Conservation (phyloP, 2,329 filamentous ascomycete species). For the Aspergillus novofumigatus region DNA sequence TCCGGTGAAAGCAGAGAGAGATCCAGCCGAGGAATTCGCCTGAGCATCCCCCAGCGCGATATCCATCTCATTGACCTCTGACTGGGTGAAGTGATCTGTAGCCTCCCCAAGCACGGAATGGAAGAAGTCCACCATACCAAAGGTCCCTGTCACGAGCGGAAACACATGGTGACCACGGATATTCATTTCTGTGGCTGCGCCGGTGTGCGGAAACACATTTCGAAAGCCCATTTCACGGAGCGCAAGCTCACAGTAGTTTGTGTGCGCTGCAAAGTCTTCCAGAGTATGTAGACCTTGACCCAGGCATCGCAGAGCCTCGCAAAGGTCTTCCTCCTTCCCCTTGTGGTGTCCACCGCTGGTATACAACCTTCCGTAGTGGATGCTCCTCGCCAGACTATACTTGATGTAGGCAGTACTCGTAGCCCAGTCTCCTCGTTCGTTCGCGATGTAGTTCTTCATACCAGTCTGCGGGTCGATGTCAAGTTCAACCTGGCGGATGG, state of each 20-base stretch:
- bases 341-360: constrained; percentile 58
- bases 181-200: constrained; percentile 61
- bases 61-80: constrained; percentile 77
- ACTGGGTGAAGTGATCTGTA: constrained; percentile 79
- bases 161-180: constrained; percentile 63
- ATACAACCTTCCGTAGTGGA: constrained; percentile 74
- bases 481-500: constrained; percentile 66
- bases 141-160: constrained; percentile 67
- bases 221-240: constrained; percentile 67
- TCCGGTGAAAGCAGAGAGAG: constrained; percentile 61
- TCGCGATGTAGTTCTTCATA: constrained; percentile 99
- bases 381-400: constrained; percentile 67
- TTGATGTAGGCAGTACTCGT: constrained; percentile 83
- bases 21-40: constrained; percentile 41
- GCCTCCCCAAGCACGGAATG: constrained; percentile 75
- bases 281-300: constrained; percentile 73
- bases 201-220: constrained; percentile 70
- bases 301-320: constrained; percentile 70
- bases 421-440: constrained; percentile 80
- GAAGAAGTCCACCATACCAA: constrained; percentile 79
- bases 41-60: constrained; percentile 67
- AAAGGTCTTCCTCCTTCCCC: constrained; percentile 72
- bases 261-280: constrained; percentile 76
- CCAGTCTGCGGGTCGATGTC: constrained; percentile 72
- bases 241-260: constrained; percentile 76